A percentile compares a stretch with the other conserved stretches of the same genome.
These are phyloP conservation scores for Candida ulmi DNA, from an alignment of 805 yeast species.

Conservation along the genomic window DNA sequence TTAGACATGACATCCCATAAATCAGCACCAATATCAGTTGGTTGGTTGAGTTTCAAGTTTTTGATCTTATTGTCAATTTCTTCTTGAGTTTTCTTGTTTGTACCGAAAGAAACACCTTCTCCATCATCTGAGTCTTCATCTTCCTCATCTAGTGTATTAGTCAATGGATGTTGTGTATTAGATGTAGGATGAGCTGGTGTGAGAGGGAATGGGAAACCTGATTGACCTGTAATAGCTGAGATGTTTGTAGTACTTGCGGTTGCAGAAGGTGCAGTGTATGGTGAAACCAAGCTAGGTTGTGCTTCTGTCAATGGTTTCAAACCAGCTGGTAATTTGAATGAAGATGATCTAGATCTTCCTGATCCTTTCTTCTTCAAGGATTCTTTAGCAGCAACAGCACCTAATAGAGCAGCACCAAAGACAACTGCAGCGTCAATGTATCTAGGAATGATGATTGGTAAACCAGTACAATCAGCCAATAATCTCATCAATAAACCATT, in stretches of 20 bases:
- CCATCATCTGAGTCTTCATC: slow-evolving; percentile 43
- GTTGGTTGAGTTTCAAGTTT: slow-evolving; percentile 22
- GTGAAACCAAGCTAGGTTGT: slow-evolving; percentile 41
- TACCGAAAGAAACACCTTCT: slow-evolving; percentile 54
- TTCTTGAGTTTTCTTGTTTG: slow-evolving; percentile 48
- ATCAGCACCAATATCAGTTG: slow-evolving; percentile 39
- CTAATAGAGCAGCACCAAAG: slow-evolving; percentile 90
- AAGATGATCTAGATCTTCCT: slow-evolving; percentile 16
- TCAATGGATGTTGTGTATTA: too few relatives aligned
- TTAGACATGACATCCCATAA: slow-evolving; percentile 86
- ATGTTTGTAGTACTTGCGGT: slow-evolving; percentile 58
- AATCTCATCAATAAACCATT: slow-evolving; percentile 84
- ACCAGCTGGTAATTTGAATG: slow-evolving; percentile 23
- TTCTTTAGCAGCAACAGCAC: slow-evolving; percentile 86
- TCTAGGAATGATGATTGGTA: slow-evolving; percentile 88
- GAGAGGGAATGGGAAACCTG: slow-evolving; percentile 44
- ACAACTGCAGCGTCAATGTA: slow-evolving; percentile 97
- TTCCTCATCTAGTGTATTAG: slow-evolving; percentile 33
- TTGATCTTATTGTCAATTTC: slow-evolving; percentile 40
- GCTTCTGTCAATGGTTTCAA: slow-evolving; percentile 19
- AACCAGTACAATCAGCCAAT: slow-evolving; percentile 87
- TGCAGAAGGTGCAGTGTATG: slow-evolving; percentile 79
- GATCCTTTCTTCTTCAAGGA: slow-evolving; percentile 27
- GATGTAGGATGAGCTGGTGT: slow-evolving; percentile 32
- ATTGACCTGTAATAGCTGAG: slow-evolving; percentile 26